Evolutionary conservation across 805 yeast genomes (phyloP).

Genomic region (Saturnispora serradocipensis): DNA sequence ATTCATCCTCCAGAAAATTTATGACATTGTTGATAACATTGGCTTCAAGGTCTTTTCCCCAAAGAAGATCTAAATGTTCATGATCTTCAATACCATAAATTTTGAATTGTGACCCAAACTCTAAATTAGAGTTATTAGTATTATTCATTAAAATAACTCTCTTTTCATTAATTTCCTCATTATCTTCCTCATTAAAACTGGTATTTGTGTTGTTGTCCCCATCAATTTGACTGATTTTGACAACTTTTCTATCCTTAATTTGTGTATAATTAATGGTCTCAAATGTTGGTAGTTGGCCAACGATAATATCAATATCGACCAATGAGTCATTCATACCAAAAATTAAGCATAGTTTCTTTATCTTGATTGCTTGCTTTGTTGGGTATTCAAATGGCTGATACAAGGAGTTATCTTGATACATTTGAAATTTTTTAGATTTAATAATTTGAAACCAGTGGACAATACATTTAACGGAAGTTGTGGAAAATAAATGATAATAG

Average conservation of each 20-base stretch:
- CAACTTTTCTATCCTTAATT: slow-evolving; percentile 2
- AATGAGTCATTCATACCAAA: slow-evolving; percentile 80
- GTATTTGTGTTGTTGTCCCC: not conserved
- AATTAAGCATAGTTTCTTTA: slow-evolving; percentile 60
- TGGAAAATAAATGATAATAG: slow-evolving; percentile 81
- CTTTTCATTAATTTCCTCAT: not conserved
- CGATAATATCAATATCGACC: slow-evolving; percentile 76
- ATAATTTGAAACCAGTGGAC: slow-evolving; percentile 97
- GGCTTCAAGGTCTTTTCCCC: slow-evolving; percentile 69
- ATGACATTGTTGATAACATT: slow-evolving; percentile 37
- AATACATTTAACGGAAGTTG: slow-evolving; percentile 83
- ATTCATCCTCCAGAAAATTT: slow-evolving; percentile 16
- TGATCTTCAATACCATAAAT: slow-evolving; percentile 51
- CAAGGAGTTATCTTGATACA: slow-evolving; percentile 69
- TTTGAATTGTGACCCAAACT: slow-evolving; percentile 10
- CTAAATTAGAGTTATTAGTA: not conserved
- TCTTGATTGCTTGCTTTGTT: slow-evolving; percentile 40
- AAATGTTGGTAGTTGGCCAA: slow-evolving; percentile 32
- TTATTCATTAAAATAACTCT: not conserved
- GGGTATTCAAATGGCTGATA: slow-evolving; percentile 41
- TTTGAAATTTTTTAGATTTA: slow-evolving; percentile 65
- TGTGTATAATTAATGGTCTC: slow-evolving; percentile 7
- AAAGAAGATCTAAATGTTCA: slow-evolving; percentile 85
- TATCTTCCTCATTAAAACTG: not conserved
- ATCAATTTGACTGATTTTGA: slow-evolving; percentile 6